A percentile compares a stretch with the other conserved stretches of the same genome.
Conservation (phyloP, 2,329 filamentous ascomycete genomes). For the Colletotrichum cuscutae region DNA sequence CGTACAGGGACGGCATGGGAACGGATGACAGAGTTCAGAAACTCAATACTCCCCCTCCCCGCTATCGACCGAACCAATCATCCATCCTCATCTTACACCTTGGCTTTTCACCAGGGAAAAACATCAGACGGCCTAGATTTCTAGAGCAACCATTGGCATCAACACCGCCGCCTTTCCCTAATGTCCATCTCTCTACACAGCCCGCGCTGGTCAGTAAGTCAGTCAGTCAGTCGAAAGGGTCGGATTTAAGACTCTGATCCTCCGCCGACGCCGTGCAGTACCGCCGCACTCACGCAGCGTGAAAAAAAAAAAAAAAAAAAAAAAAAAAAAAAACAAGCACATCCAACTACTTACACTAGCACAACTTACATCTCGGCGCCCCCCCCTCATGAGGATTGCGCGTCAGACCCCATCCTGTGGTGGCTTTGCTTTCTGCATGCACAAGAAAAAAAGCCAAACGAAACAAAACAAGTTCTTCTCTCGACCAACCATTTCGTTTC, state of each 20-base stretch:
- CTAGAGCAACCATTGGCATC: constrained; percentile 1
- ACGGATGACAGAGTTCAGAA: neutral
- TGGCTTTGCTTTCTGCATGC: constrained; percentile 19
- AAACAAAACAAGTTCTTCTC: neutral
- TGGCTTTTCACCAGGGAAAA: constrained; percentile 8
- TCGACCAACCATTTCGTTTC: neutral
- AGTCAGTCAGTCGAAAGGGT: neutral
- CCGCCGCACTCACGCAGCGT: too few species aligned
- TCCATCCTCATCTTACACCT: neutral
- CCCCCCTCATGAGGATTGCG: constrained; percentile 19
- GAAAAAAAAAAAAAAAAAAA: too few species aligned
- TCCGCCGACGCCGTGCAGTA: constrained; percentile 3
- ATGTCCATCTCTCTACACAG: constrained; percentile 7
- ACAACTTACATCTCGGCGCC: constrained; percentile 11
- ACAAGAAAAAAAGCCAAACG: neutral
- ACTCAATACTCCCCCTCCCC: constrained; percentile 4
- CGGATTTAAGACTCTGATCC: constrained; percentile 7
- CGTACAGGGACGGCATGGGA: neutral
- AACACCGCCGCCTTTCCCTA: neutral
- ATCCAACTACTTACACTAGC: neutral
- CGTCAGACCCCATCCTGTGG: constrained; percentile 14
- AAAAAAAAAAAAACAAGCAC: neutral
- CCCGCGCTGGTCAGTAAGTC: neutral
- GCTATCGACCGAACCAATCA: constrained; percentile 20
- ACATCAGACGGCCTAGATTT: constrained; percentile 23